These are phyloP conservation scores for Fistulinella prunicolor DNA, from an alignment of 768 basidiomycete genomes.

Conservation along the genomic window DNA sequence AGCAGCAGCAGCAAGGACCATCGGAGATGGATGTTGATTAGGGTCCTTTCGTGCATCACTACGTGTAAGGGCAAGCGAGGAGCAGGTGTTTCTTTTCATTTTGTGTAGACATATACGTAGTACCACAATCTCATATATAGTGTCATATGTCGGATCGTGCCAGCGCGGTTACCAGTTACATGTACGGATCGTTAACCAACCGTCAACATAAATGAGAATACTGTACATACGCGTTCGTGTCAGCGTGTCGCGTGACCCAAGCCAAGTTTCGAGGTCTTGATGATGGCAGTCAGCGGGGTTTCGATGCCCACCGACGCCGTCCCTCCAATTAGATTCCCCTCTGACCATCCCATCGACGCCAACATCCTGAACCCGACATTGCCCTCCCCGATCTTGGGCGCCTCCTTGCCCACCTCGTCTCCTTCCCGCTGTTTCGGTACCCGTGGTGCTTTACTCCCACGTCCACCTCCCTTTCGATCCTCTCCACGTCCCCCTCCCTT, in stretches of 20 bases:
- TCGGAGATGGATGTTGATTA: slow-evolving; percentile 88
- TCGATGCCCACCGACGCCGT: slow-evolving; percentile 57
- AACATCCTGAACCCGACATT: slow-evolving; percentile 90
- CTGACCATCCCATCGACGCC: slow-evolving; percentile 88
- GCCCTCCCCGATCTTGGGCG: slow-evolving; percentile 72
- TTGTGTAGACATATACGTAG: no score
- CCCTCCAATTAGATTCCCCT: slow-evolving; percentile 75
- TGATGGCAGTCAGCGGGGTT: slow-evolving; percentile 74
- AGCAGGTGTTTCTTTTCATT: no score
- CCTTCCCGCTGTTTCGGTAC: slow-evolving; percentile 69
- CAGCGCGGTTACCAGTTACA: no score
- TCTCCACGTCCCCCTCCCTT: not conserved
- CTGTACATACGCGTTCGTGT: no score
- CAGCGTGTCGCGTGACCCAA: slow-evolving; percentile 60
- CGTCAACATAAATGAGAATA: no score
- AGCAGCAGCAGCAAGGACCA: slow-evolving; percentile 39
- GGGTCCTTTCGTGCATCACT: no score
- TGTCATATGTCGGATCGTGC: no score
- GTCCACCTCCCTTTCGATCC: not conserved
- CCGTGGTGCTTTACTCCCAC: slow-evolving; percentile 18
- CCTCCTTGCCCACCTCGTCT: slow-evolving; percentile 85
- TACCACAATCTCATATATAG: no score
- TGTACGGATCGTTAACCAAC: no score
- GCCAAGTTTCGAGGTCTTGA: slow-evolving; percentile 84
- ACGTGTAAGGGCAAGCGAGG: no score